A percentile compares a stretch with the other conserved stretches of the same genome.
These are phyloP conservation scores for Arthrobotrys sinensis DNA, from an alignment of 2,329 filamentous ascomycete species.

Conservation along the genomic window DNA sequence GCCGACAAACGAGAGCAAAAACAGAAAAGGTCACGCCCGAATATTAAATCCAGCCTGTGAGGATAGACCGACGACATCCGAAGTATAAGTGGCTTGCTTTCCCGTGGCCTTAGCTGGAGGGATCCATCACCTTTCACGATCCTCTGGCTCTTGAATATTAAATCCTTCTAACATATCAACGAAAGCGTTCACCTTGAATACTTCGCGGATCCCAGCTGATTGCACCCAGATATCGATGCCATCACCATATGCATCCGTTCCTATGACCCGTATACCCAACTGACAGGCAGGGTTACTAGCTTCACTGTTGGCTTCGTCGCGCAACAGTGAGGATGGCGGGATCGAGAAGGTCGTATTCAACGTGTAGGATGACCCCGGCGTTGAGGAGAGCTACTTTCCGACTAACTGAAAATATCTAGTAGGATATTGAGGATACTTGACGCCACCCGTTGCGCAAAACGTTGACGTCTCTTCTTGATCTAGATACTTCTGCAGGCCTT, in stretches of 20 bases:
- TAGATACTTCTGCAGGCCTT: background rate
- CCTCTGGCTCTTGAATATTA: background rate
- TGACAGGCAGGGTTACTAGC: conserved; percentile 9
- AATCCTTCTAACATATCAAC: conserved; percentile 21
- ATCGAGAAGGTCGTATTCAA: conserved; percentile 12
- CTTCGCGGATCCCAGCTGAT: background rate
- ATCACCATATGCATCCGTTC: conserved; percentile 1
- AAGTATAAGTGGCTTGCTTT: conserved; percentile 10
- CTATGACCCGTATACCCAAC: conserved; percentile 3
- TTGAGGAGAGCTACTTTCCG: conserved; percentile 5
- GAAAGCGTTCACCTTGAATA: conserved; percentile 20
- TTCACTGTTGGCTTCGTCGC: conserved; percentile 4
- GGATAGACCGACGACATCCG: background rate
- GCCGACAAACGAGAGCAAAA: background rate
- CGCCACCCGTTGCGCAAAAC: conserved; percentile 7
- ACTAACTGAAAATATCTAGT: conserved; percentile 9
- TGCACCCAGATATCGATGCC: conserved; percentile 15
- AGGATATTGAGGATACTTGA: conserved; percentile 12
- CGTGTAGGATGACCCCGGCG: background rate
- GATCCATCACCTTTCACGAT: conserved; percentile 8
- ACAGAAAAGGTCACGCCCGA: background rate
- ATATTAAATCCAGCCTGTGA: conserved; percentile 2
- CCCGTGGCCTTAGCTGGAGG: background rate
- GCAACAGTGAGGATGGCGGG: conserved; percentile 6
- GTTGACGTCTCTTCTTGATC: conserved; percentile 8